Base-by-base conservation (phyloP, 2,329 filamentous ascomycete genomes). In the Scytalidium sp. region DNA sequence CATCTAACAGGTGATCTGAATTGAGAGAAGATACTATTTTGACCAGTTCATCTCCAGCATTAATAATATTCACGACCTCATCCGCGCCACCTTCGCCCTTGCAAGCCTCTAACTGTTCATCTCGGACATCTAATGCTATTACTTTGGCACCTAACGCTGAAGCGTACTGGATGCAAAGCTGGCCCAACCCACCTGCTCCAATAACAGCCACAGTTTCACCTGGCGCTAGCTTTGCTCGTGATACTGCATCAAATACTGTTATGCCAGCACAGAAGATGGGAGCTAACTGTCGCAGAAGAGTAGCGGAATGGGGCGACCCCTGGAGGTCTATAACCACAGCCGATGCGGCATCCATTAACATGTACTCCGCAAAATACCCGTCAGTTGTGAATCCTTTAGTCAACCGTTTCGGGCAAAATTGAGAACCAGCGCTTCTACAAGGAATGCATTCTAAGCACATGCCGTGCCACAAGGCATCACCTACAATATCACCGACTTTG, bases 101-200 rank as follows among this genome's bases (percentile, higher is more conserved):
- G 32, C 6, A 36, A 36, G 32, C 47, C 19, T 52, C 50, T 20
- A 58, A 50, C 46, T 55, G 52, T 11, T 19, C 42, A 25, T 57
- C 52, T 8, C 43, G 40, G 15, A 58, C 45, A 45, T 58, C 56
- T 27, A 58, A 56, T 10, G 45, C 56, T 29, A 54, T 52, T 41
- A 56, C 52, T 49, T 50, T 55, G 11, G 53, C 55, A 8, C 56
- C 56, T n/a, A 55, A 20, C 5, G 46, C 49, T 42, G 53, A 56
- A 3, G 56, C 56, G 42, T 58, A 58, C 46, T 58, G 50, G 19
- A 58, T 50, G 11, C 54, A 54, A 4, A 36, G 5, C 15, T 58
- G 54, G 19, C 56, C 56, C 19, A 58, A 41, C 3, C 56, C 56
- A 40, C 56, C 56, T 43, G 52, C 55, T 29, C 56, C 56, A 42